Conservation (phyloP, 2,329 filamentous ascomycete genomes). For the Trichoderma breve region DNA sequence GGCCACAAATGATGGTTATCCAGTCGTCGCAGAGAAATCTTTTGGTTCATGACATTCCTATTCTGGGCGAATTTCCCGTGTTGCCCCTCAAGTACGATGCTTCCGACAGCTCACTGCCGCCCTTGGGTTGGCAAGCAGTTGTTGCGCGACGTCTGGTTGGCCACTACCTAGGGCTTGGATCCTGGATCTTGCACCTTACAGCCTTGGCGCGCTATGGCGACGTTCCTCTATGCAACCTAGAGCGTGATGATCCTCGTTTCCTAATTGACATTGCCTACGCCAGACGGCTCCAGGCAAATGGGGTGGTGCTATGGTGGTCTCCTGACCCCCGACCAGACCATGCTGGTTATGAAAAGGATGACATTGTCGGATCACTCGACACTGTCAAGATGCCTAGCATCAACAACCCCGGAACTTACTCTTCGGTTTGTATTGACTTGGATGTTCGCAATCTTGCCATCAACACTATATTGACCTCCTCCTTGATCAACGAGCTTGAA, state of each 20-base stretch:
- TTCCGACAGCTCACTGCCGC: conserved; percentile 81
- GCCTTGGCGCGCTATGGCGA: conserved; percentile 89
- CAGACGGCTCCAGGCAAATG: conserved; percentile 81
- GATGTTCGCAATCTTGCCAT: conserved; percentile 93
- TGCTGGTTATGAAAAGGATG: conserved; percentile 91
- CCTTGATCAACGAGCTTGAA: conserved; percentile 93
- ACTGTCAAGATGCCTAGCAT: conserved; percentile 87
- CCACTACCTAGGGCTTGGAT: conserved; percentile 88
- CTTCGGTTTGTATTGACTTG: conserved; percentile 93
- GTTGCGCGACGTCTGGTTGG: conserved; percentile 81
- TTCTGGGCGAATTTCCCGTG: conserved; percentile 79
- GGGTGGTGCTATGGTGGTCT: conserved; percentile 98
- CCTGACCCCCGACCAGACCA: conserved; percentile 83
- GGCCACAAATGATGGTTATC: conserved; percentile 79
- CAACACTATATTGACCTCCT: conserved; percentile 95
- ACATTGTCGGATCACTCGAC: conserved; percentile 79
- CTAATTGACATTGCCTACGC: conserved; percentile 96
- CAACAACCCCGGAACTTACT: conserved; percentile 91
- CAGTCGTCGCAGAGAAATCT: conserved; percentile 84
- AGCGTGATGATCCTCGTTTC: conserved; percentile 89
- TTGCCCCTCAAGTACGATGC: conserved; percentile 78
- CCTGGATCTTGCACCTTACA: conserved; percentile 86
- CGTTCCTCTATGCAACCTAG: conserved; percentile 91
- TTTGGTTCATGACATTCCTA: conserved; percentile 80
- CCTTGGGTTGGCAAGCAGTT: conserved; percentile 89